Conservation (phyloP, 192 early-diverging fungal species). For the Gonapodya prolifera region DNA sequence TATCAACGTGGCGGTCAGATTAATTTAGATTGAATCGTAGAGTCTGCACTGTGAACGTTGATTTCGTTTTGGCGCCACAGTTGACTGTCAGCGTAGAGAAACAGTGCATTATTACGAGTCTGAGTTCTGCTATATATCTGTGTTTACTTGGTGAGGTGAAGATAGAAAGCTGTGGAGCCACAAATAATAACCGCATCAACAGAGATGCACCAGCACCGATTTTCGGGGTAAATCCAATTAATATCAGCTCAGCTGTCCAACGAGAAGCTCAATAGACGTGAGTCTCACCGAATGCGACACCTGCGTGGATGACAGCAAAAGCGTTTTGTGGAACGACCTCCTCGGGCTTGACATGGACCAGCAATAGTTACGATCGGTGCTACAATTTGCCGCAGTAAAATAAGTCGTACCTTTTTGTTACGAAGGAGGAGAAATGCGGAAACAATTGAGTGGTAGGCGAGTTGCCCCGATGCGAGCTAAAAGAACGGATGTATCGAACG, state of each 20-base stretch:
- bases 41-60: not conserved
- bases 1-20: not conserved
- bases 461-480: not conserved
- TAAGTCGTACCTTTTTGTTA: not conserved
- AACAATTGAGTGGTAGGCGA: not conserved
- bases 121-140: not conserved
- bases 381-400: not conserved
- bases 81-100: not conserved
- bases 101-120: not conserved
- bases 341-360: not conserved
- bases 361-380: not conserved
- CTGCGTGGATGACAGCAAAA: not conserved
- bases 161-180: not conserved
- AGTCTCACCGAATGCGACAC: not conserved
- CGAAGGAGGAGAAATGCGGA: not conserved
- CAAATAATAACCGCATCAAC: not conserved
- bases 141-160: not conserved
- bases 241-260: not conserved
- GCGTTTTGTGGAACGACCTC: not conserved
- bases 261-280: not conserved
- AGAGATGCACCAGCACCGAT: too few relatives aligned
- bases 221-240: not conserved
- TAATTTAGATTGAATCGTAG: not conserved
- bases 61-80: not conserved
- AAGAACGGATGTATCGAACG: not conserved